Conservation (phyloP, 1,139 yeast genomes). For the Zygosaccharomyces sapae region DNA sequence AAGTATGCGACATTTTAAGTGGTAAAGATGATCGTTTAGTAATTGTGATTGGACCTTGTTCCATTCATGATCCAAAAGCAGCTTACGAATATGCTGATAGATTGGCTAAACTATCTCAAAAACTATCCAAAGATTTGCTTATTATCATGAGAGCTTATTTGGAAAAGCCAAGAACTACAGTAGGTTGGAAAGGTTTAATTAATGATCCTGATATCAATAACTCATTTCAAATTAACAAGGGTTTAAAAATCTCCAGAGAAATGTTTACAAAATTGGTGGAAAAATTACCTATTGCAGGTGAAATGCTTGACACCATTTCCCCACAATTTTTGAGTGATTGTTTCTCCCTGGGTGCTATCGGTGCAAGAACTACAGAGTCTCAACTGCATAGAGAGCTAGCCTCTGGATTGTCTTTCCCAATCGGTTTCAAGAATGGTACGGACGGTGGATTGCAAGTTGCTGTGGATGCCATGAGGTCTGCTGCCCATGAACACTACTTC, state of each 20-base stretch:
- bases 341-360: conserved; percentile 92
- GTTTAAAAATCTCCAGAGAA: conserved; percentile 81
- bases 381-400: conserved; percentile 95
- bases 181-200: conserved; percentile 97
- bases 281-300: conserved; percentile 87
- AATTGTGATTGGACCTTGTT: conserved; percentile 92
- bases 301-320: conserved; percentile 94
- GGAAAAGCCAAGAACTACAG: conserved; percentile 97
- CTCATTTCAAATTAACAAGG: conserved; percentile 90
- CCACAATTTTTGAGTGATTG: conserved; percentile 91
- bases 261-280: conserved; percentile 81
- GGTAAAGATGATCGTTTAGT: conserved; percentile 79
- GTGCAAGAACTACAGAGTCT: conserved; percentile 97
- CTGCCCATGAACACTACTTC: conserved; percentile 91
- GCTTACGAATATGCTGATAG: conserved; percentile 82
- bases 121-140: conserved; percentile 67
- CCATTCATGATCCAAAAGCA: conserved; percentile 89
- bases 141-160: conserved; percentile 96
- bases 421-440: conserved; percentile 96
- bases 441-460: conserved; percentile 92
- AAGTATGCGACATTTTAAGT: conserved; percentile 62
- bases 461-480: conserved; percentile 89
- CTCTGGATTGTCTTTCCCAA: conserved; percentile 92
- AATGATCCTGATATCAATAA: conserved; percentile 97
- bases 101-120: conserved; percentile 56